phyloP scores from a whole-genome alignment of 2,329 filamentous ascomycete genomes.

The Paecilomyces dactylethromorphus region DNA sequence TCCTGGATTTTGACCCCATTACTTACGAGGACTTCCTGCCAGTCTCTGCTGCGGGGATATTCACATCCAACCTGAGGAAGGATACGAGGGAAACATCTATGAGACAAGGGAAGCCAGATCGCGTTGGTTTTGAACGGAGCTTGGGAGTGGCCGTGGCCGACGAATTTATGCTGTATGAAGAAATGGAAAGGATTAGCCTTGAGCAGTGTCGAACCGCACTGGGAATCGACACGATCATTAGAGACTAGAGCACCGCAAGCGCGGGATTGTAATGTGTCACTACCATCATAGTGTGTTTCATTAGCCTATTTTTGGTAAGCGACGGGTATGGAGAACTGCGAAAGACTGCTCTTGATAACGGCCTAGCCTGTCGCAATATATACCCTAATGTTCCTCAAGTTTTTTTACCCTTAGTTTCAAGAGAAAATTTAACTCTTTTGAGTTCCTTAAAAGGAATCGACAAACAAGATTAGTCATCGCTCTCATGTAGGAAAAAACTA shows the following conservation, averaged over 20 bases:
- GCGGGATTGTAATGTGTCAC: too few species aligned
- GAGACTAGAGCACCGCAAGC: neutral
- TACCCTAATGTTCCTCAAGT: too few species aligned
- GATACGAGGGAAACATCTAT: neutral
- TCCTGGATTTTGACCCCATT: slow-evolving; percentile 37
- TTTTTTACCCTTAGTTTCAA: too few species aligned
- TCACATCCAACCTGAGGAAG: slow-evolving; percentile 37
- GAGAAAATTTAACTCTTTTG: too few species aligned
- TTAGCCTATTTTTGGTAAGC: neutral
- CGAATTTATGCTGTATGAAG: slow-evolving; percentile 20
- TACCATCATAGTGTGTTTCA: too few species aligned
- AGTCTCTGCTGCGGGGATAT: slow-evolving; percentile 48
- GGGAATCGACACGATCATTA: slow-evolving; percentile 3
- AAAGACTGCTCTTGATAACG: too few species aligned
- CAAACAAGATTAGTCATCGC: too few species aligned
- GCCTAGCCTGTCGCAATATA: too few species aligned
- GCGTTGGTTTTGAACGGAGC: slow-evolving; percentile 18
- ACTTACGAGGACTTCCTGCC: slow-evolving; percentile 52
- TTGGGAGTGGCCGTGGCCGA: slow-evolving; percentile 15
- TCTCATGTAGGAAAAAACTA: neutral
- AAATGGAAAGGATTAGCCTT: slow-evolving; percentile 18
- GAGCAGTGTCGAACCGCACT: slow-evolving; percentile 15
- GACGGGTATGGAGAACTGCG: neutral
- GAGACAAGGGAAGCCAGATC: slow-evolving; percentile 11
- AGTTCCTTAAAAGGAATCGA: too few species aligned